Conservation (phyloP, 169 alveolate species). For the Theileria luwenshuni region DNA sequence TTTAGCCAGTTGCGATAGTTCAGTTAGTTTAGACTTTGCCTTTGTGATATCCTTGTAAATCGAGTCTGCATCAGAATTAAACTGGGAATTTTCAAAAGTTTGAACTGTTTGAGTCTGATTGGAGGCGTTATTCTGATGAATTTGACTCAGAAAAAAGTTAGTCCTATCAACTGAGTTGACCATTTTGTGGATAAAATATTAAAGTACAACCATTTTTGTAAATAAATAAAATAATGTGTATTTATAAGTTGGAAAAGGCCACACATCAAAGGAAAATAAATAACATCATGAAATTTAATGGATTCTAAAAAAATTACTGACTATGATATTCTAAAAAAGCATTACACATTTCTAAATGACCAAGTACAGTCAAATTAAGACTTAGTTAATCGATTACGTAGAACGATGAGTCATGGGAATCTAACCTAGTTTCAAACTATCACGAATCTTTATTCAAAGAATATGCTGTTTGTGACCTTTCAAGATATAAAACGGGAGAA, state of each 20-base stretch:
- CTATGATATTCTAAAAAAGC: constrained; percentile 27
- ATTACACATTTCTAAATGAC: constrained; percentile 37
- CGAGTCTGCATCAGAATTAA: constrained; percentile 43
- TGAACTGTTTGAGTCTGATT: constrained; percentile 6
- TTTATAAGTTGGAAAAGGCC: constrained; percentile 4
- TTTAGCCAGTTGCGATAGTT: constrained; percentile 48
- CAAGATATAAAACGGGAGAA: constrained; percentile 26
- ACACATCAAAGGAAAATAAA: constrained; percentile 8
- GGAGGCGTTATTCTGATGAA: constrained; percentile 18
- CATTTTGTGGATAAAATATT: constrained; percentile 27
- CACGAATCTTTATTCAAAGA: constrained; percentile 33
- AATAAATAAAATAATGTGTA: constrained; percentile 1
- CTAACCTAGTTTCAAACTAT: constrained; percentile 32
- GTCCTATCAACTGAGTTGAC: constrained; percentile 58
- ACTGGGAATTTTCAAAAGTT: constrained; percentile 33
- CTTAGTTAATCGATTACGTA: constrained; percentile 2
- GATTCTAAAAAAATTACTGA: constrained; percentile 25
- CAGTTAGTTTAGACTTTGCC: constrained; percentile 25
- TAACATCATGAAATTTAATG: constrained; percentile 6
- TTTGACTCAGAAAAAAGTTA: constrained; percentile 43
- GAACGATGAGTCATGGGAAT: constrained; percentile 37
- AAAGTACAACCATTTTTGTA: neutral
- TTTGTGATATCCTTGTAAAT: constrained; percentile 36
- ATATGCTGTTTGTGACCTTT: constrained; percentile 35
- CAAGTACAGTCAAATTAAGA: constrained; percentile 11